Percentiles rank a stretch among this genome's conserved stretches.
Conservation (phyloP, 352 stramenopile genomes). For the Thalassiosira hispida region DNA sequence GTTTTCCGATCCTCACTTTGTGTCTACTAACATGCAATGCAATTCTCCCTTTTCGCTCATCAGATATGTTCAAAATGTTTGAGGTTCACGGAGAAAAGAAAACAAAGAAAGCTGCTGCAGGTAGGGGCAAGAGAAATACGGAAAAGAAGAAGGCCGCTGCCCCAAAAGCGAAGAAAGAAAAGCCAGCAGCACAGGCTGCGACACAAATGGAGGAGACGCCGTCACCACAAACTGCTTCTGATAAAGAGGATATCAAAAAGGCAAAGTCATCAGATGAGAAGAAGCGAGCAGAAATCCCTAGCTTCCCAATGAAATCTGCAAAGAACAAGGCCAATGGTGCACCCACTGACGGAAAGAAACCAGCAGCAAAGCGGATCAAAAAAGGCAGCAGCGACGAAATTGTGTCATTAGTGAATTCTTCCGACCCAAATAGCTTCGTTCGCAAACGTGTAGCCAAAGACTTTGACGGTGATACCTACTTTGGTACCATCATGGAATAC, state of each 20-base stretch:
- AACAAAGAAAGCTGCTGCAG: constrained; percentile 16
- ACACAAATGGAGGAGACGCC: neutral
- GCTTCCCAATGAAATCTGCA: constrained; percentile 23
- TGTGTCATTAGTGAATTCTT: constrained; percentile 29
- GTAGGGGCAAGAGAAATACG: constrained; percentile 4
- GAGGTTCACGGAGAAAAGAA: constrained; percentile 48
- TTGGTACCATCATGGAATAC: constrained; percentile 57
- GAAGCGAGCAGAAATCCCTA: neutral
- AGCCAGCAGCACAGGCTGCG: neutral
- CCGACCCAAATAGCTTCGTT: constrained; percentile 39
- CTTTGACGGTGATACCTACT: constrained; percentile 53
- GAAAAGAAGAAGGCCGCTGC: constrained; percentile 23
- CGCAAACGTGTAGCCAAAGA: constrained; percentile 52
- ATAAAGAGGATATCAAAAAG: constrained; percentile 9
- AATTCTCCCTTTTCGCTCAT: neutral
- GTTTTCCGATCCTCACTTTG: no score
- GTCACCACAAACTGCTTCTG: neutral
- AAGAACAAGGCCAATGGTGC: constrained; percentile 3
- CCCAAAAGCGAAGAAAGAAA: constrained; percentile 12
- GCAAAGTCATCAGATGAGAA: neutral
- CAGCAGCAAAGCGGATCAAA: constrained; percentile 30
- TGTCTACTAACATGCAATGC: no score
- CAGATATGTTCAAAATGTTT: constrained; percentile 52
- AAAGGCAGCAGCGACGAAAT: constrained; percentile 16
- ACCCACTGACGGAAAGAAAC: neutral